Evolutionary conservation across 106 monocot species (phyloP).

Genomic region (Iris macrosiphon): DNA sequence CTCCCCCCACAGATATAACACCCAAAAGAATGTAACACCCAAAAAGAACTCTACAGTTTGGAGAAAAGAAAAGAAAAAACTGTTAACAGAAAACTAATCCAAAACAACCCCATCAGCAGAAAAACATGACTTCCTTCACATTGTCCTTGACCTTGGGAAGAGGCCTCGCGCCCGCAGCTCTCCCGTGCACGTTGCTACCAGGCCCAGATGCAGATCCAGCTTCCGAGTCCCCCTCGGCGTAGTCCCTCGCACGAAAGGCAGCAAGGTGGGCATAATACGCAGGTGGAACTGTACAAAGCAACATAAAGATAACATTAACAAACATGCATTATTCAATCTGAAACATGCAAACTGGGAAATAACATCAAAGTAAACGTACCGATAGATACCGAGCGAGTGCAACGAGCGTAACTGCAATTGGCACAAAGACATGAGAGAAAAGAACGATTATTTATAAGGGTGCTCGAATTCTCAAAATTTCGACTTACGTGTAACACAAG

Average conservation of each 20-base stretch:
- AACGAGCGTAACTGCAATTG: constrained; percentile 61
- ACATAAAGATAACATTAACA: neutral
- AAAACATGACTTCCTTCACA: constrained; percentile 77
- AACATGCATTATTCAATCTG: neutral
- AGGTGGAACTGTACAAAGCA: constrained; percentile 45
- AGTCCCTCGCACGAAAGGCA: constrained; percentile 60
- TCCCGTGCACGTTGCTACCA: constrained; percentile 4
- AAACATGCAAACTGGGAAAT: neutral
- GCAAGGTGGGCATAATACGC: constrained; percentile 79
- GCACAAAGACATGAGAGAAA: neutral
- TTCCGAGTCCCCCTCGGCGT: constrained; percentile 51
- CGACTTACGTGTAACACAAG: constrained; percentile 28
- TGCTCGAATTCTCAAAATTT: too few relatives aligned
- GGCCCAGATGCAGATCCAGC: constrained; percentile 3
- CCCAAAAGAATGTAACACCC: too few relatives aligned
- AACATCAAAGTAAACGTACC: constrained; percentile 24
- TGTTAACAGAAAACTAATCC: too few relatives aligned
- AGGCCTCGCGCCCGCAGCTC: neutral
- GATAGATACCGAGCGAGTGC: constrained; percentile 72
- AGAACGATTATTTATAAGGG: neutral
- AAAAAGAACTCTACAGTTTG: too few relatives aligned
- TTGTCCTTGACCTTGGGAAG: constrained; percentile 46
- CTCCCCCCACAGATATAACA: too few relatives aligned
- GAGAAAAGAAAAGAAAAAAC: too few relatives aligned
- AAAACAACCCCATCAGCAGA: constrained; percentile 18